phyloP scores from a whole-genome alignment of 129 eudicot species.

The Artemisia tridentata region DNA sequence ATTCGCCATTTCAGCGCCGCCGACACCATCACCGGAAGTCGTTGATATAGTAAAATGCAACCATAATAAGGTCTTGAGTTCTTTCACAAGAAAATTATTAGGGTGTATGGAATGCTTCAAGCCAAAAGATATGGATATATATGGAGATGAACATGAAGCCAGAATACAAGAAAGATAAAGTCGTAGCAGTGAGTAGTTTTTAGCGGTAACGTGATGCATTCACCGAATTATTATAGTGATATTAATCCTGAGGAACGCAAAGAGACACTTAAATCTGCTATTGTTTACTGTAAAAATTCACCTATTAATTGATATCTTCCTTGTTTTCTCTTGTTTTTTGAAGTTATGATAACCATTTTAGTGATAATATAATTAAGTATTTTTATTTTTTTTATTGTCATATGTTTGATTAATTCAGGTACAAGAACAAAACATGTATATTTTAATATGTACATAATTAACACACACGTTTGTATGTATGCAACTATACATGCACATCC shows the following conservation, averaged over 20 bases:
- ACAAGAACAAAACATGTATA: no score
- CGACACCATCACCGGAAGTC: slow-evolving; percentile 15
- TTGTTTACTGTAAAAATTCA: slow-evolving; percentile 33
- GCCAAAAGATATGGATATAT: neutral
- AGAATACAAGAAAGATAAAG: neutral
- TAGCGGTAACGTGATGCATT: slow-evolving; percentile 6
- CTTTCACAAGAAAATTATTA: slow-evolving; percentile 11
- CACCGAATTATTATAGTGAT: slow-evolving; percentile 32
- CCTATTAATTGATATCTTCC: neutral
- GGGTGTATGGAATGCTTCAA: slow-evolving; percentile 26
- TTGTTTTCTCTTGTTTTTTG: no score
- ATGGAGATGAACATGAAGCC: slow-evolving; percentile 4
- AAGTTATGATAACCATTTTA: no score
- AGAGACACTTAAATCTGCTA: slow-evolving; percentile 37
- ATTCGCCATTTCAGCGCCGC: neutral
- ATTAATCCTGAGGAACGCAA: slow-evolving; percentile 43
- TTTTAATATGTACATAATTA: no score
- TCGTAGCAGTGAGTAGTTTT: neutral
- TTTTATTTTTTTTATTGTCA: neutral
- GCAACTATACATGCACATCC: no score
- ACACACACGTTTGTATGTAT: no score
- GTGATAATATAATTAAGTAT: no score
- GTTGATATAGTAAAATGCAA: no score
- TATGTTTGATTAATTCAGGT: neutral
- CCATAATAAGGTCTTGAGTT: slow-evolving; percentile 23